A percentile compares a stretch with the other conserved stretches of the same genome.
Evolutionary conservation across 2,329 filamentous ascomycete genomes (phyloP).

Genomic region (Aureobasidium leucospermi): DNA sequence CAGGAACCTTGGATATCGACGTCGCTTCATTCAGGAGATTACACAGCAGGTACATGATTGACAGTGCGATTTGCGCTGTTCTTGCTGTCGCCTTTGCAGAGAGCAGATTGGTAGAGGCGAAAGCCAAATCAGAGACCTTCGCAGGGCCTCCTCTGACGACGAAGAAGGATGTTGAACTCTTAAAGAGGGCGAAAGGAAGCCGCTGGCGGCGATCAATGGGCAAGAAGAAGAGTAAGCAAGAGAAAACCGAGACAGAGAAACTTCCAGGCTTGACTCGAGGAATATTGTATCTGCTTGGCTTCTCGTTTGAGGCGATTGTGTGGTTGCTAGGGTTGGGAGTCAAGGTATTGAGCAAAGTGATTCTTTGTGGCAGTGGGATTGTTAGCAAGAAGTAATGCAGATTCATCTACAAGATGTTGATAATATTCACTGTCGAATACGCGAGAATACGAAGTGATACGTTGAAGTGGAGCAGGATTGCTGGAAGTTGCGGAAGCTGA

Average conservation of each 20-base stretch:
- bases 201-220: background rate
- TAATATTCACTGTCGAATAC: background rate
- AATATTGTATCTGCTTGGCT: constrained; percentile 32
- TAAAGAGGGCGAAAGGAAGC: constrained; percentile 7
- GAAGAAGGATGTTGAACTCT: constrained; percentile 1
- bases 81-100: constrained; percentile 41
- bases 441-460: background rate
- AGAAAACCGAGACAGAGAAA: constrained; percentile 19
- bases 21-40: constrained; percentile 35
- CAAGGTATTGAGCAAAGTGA: constrained; percentile 33
- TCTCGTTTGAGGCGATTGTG: constrained; percentile 36
- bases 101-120: constrained; percentile 24
- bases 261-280: constrained; percentile 33
- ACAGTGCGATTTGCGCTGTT: constrained; percentile 36
- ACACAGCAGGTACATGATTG: constrained; percentile 39
- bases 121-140: constrained; percentile 12
- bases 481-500: background rate
- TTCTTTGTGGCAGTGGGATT: constrained; percentile 32
- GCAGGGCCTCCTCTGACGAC: constrained; percentile 5
- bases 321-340: constrained; percentile 35
- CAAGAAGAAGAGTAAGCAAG: constrained; percentile 15
- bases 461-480: constrained; percentile 3
- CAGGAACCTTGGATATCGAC: constrained; percentile 36
- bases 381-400: constrained; percentile 23
- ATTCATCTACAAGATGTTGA: background rate